Percentiles rank a stretch among this genome's conserved stretches.
Evolutionary conservation across 495 filamentous ascomycete genomes (phyloP).

Genomic region (Patellaria atrata): DNA sequence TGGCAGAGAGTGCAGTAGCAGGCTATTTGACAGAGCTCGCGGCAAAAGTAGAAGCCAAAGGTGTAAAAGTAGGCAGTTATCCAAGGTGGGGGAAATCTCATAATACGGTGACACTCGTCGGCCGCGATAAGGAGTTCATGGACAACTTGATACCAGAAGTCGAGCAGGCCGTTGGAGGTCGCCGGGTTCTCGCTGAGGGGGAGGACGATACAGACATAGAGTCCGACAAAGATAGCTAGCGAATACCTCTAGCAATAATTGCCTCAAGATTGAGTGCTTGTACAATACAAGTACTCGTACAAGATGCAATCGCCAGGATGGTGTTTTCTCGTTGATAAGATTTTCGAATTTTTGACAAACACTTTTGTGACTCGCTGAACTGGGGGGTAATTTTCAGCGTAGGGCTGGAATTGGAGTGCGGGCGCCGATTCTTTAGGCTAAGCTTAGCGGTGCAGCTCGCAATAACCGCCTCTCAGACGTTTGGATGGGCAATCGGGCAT

Average conservation of each 20-base stretch:
- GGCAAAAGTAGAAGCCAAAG: constrained; percentile 47
- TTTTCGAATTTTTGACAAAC: too few relatives aligned
- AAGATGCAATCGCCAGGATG: too few relatives aligned
- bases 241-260: constrained; percentile 19
- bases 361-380: too few relatives aligned
- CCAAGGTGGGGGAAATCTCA: constrained; percentile 76
- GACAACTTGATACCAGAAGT: constrained; percentile 47
- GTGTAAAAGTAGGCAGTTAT: constrained; percentile 94
- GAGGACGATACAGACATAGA: constrained; percentile 35
- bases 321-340: too few relatives aligned
- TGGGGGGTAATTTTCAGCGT: too few relatives aligned
- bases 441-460: too few relatives aligned
- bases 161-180: constrained; percentile 45
- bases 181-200: constrained; percentile 40
- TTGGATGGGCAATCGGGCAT: too few relatives aligned
- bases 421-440: too few relatives aligned
- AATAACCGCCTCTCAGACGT: too few relatives aligned
- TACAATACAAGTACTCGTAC: too few relatives aligned
- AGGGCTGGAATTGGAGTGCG: too few relatives aligned
- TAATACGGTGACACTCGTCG: constrained; percentile 88
- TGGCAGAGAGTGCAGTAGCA: constrained; percentile 74
- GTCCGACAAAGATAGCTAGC: constrained; percentile 1
- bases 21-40: constrained; percentile 69
- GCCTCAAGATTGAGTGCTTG: constrained; percentile 19
- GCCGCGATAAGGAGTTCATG: constrained; percentile 48